Evolutionary conservation across 257 asterid species (phyloP).

Genomic region (Solanum pinnatisectum): DNA sequence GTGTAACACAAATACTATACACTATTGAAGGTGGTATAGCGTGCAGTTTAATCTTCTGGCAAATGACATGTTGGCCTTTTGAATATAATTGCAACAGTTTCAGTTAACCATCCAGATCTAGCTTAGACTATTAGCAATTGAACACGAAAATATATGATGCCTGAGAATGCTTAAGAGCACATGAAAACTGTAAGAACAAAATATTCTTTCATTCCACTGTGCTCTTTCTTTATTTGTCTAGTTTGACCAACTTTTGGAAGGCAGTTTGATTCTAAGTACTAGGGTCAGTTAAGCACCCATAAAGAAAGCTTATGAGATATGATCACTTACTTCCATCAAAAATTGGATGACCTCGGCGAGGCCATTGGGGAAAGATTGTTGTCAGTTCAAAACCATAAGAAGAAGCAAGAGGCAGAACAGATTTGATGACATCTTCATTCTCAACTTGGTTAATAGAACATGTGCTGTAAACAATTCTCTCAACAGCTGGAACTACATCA

Average conservation of each 20-base stretch:
- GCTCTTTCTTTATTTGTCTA: neutral
- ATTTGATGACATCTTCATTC: slow-evolving; percentile 74
- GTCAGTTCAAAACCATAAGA: slow-evolving; percentile 63
- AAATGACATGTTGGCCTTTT: neutral
- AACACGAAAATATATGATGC: neutral
- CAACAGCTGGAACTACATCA: slow-evolving; percentile 66
- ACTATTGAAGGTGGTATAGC: neutral
- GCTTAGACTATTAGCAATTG: neutral
- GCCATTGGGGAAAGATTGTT: slow-evolving; percentile 63
- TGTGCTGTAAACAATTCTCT: slow-evolving; percentile 87
- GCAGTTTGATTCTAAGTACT: neutral
- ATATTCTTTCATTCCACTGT: neutral
- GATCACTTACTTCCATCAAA: slow-evolving; percentile 60
- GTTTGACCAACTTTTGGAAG: neutral
- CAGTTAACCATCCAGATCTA: neutral
- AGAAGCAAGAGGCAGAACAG: slow-evolving; percentile 59
- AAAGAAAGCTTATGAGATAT: neutral
- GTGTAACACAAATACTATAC: neutral
- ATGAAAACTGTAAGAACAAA: neutral
- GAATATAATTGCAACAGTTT: neutral
- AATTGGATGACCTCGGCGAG: slow-evolving; percentile 82
- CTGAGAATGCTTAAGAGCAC: neutral
- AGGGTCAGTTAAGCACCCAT: neutral
- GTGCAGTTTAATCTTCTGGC: neutral
- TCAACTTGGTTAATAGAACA: slow-evolving; percentile 81